Evolutionary conservation across 768 basidiomycete genomes (phyloP), one percentile per base, ranked within the genome.

Genomic region (Exidia glandulosa): DNA sequence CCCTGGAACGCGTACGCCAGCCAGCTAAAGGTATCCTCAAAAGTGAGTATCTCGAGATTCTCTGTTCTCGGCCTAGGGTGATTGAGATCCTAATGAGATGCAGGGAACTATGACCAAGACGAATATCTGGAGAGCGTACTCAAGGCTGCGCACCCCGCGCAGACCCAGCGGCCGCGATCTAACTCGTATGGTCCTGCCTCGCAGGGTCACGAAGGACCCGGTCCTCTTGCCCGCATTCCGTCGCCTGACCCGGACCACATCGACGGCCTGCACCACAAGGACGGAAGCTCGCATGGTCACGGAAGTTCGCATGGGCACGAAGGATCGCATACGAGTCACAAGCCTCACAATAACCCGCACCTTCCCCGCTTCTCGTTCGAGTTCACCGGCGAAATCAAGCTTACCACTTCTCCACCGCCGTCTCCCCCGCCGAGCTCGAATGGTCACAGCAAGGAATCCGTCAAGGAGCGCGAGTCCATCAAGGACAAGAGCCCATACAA

Each of bases 11-110:
- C 72, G 74, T 78, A 37, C 75, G 81, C 65, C 66, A 74, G 63
- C 93, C 91, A 2, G 74, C 83, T 31, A 90, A 80, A 71, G 92
- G 95, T 25, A 97, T 99, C 60, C 74, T 99, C 63, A 99, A 97
- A 77, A 72, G 90, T 90, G 72, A 70, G 86, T 81, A 50, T 32
- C 31, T 57, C 47, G 30, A 50, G 13, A 19, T 29, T 33, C 57
- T 23, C 2, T 10, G 19, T 10, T 19, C 31, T 29, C 41, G 29
- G 33, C 31, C 33, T 37, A 19, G 34, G 47, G n/a, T 27, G 27
- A 37, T 23, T 41, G n/a, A 34, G 19, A 19, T 31, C n/a, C 14
- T n/a, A 9, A 29, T 2, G 68, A 90, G 89, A 85, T 69, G 87
- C 88, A 10, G 79, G 77, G 1, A 77, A 73, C 27, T 92, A 89